A percentile compares a stretch with the other conserved stretches of the same genome.
These are phyloP conservation scores for Plasmopara viticola DNA, from an alignment of 352 stramenopile genomes.

Conservation along the genomic window DNA sequence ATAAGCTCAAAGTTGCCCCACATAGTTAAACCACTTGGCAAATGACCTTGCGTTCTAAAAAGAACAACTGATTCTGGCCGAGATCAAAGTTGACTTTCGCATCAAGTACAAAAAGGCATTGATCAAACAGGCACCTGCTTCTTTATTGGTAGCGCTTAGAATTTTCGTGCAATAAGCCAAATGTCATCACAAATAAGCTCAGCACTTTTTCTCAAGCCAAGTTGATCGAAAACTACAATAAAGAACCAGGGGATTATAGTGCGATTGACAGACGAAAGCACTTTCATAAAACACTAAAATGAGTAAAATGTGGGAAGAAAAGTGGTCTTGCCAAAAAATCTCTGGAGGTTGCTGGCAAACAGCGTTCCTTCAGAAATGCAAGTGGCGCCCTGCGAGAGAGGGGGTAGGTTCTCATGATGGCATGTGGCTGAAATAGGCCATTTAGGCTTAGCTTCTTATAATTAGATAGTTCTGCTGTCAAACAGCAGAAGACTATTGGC, in stretches of 20 bases:
- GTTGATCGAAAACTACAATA: slow-evolving; percentile 1
- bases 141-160: slow-evolving; percentile 3
- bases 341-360: too few species aligned
- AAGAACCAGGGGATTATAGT: slow-evolving; percentile 1
- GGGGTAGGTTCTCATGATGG: too few species aligned
- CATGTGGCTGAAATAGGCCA: too few species aligned
- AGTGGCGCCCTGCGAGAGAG: too few species aligned
- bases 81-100: slow-evolving; percentile 35
- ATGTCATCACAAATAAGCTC: background rate
- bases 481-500: too few species aligned
- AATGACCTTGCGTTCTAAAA: background rate
- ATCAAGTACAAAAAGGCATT: slow-evolving; percentile 33
- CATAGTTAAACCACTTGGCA: background rate
- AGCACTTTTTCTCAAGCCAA: background rate
- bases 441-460: too few species aligned
- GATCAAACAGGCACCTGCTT: slow-evolving; percentile 25
- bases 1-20: background rate
- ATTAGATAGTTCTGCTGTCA: too few species aligned
- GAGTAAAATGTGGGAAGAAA: too few species aligned
- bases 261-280: too few species aligned
- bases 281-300: too few species aligned
- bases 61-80: background rate
- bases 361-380: too few species aligned
- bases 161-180: slow-evolving; percentile 18
- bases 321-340: too few species aligned